phyloP scores from a whole-genome alignment of 805 yeast species.

The Schwanniomyces vanrijiae region DNA sequence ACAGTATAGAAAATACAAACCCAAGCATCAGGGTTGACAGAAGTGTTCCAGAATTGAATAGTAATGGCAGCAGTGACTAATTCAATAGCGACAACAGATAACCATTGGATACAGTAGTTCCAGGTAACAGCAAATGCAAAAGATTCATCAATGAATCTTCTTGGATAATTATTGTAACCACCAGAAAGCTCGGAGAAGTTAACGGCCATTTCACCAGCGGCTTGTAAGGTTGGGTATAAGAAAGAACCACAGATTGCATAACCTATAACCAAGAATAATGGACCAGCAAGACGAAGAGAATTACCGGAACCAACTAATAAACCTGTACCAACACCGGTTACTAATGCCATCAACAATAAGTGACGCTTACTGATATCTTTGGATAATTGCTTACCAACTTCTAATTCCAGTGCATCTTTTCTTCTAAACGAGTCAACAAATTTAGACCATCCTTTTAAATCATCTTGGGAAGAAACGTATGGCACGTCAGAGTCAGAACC shows the following conservation, averaged over 20 bases:
- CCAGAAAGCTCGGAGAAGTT: slow-evolving; percentile 64
- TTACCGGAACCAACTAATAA: slow-evolving; percentile 58
- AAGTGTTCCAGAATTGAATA: slow-evolving; percentile 9
- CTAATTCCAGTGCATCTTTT: slow-evolving; percentile 11
- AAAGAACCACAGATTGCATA: slow-evolving; percentile 51
- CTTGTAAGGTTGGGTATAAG: slow-evolving; percentile 46
- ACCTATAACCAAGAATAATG: slow-evolving; percentile 60
- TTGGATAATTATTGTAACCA: slow-evolving; percentile 59
- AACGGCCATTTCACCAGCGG: slow-evolving; percentile 57
- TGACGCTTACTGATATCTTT: slow-evolving; percentile 47
- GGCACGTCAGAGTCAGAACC: slow-evolving; percentile 14
- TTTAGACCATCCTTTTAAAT: slow-evolving; percentile 19
- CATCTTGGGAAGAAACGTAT: slow-evolving; percentile 7
- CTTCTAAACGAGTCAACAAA: slow-evolving; percentile 30
- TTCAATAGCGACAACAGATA: slow-evolving; percentile 4
- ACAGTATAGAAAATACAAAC: slow-evolving; percentile 38
- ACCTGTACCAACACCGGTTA: slow-evolving; percentile 70
- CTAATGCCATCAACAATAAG: slow-evolving; percentile 65
- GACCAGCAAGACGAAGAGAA: slow-evolving; percentile 56
- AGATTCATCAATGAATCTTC: slow-evolving; percentile 57
- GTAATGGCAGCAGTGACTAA: slow-evolving; percentile 4
- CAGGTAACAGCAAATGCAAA: slow-evolving; percentile 51
- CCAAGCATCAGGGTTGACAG: slow-evolving; percentile 9
- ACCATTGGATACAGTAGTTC: slow-evolving; percentile 21
- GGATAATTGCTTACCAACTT: slow-evolving; percentile 17